Evolutionary conservation across 1,284 basidiomycete species (phyloP).

Genomic region (Lignosus rhinocerotis): DNA sequence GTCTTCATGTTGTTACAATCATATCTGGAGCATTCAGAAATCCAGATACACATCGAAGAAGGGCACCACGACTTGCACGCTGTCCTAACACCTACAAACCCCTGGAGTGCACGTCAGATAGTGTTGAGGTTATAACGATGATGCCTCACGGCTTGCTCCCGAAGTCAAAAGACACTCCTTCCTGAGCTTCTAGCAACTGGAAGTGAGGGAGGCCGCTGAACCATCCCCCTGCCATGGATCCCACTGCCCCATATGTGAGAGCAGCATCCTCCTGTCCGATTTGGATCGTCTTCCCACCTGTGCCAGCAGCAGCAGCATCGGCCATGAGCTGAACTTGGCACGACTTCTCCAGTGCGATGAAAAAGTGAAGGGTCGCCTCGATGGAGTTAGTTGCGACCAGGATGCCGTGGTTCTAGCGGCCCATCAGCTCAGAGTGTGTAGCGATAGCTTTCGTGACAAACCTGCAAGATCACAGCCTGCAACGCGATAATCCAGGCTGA

Average conservation of each 20-base stretch:
- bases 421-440: background rate
- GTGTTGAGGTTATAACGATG: no score
- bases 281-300: conserved; percentile 33
- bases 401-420: conserved; percentile 57
- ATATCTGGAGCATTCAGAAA: no score
- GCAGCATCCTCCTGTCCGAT: conserved; percentile 30
- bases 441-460: background rate
- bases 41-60: no score
- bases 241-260: conserved; percentile 33
- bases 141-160: background rate
- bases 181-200: conserved; percentile 38
- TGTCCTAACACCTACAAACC: no score
- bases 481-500: background rate
- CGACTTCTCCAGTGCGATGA: conserved; percentile 40
- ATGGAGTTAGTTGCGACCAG: conserved; percentile 47
- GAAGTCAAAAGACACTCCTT: conserved; percentile 31
- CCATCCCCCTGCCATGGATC: conserved; percentile 37
- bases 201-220: conserved; percentile 41
- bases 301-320: conserved; percentile 45
- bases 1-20: no score
- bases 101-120: no score
- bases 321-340: conserved; percentile 55
- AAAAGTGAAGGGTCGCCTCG: conserved; percentile 43
- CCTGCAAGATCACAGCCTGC: conserved; percentile 24
- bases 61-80: no score